A percentile compares a stretch with the other conserved stretches of the same genome.
phyloP scores from a whole-genome alignment of 208 protist species.

The Leishmania guyanensis region DNA sequence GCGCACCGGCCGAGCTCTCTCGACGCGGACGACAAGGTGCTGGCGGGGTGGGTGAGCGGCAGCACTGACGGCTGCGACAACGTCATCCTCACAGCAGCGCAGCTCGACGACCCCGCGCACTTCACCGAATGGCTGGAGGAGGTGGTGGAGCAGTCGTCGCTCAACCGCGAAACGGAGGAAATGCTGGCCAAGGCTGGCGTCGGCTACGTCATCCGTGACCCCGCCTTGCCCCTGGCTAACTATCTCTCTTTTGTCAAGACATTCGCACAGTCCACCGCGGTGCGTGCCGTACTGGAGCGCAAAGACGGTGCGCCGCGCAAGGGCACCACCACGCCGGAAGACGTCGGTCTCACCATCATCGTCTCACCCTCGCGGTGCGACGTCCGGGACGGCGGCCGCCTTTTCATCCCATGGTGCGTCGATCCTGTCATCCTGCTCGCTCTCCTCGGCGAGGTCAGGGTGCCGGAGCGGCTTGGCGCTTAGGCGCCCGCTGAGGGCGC shows the following conservation, averaged over 20 bases:
- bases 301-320: slow-evolving; percentile 7
- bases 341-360: slow-evolving; percentile 62
- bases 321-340: slow-evolving; percentile 29
- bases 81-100: slow-evolving; percentile 50
- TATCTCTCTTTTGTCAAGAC: slow-evolving; percentile 80
- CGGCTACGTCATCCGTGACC: slow-evolving; percentile 73
- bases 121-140: slow-evolving; percentile 83
- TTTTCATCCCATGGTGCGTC: slow-evolving; percentile 82
- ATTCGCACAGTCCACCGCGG: slow-evolving; percentile 53
- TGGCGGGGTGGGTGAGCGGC: slow-evolving; percentile 66
- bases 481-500: no score
- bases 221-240: slow-evolving; percentile 66
- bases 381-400: slow-evolving; percentile 73
- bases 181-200: slow-evolving; percentile 56
- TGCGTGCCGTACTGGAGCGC: slow-evolving; percentile 48
- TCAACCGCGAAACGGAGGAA: slow-evolving; percentile 54
- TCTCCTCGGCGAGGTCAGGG: slow-evolving; percentile 33
- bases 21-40: slow-evolving; percentile 3
- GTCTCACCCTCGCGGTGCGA: slow-evolving; percentile 68
- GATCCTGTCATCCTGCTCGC: slow-evolving; percentile 69
- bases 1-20: slow-evolving; percentile 2
- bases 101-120: slow-evolving; percentile 37
- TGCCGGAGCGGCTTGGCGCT: no score
- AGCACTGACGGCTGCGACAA: slow-evolving; percentile 52
- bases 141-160: slow-evolving; percentile 75